These are phyloP conservation scores for Amaranthus cruentus DNA, from an alignment of 148 eudicot genomes.

Conservation along the genomic window DNA sequence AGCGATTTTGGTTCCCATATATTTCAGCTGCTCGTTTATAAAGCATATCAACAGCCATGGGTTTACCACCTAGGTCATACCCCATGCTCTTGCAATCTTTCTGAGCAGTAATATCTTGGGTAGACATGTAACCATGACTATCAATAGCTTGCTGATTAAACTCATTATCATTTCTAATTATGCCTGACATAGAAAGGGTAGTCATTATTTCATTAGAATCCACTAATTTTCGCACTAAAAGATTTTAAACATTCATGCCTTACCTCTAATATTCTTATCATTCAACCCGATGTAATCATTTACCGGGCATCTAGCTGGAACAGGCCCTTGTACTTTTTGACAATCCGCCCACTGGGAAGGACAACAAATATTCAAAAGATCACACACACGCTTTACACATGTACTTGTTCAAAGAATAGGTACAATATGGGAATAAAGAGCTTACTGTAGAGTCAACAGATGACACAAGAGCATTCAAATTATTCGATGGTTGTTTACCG, in stretches of 20 bases:
- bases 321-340: neutral
- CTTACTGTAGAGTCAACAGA: constrained; percentile 3
- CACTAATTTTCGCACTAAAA: neutral
- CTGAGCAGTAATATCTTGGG: neutral
- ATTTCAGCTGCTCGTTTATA: constrained; percentile 14
- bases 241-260: neutral
- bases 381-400: too few species aligned
- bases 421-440: constrained; percentile 1
- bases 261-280: neutral
- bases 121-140: neutral
- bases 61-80: neutral
- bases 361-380: neutral
- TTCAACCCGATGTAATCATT: neutral
- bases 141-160: neutral
- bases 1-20: neutral
- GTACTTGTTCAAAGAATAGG: neutral
- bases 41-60: constrained; percentile 9
- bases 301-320: constrained; percentile 1
- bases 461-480: too few species aligned
- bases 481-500: constrained; percentile 30
- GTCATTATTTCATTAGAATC: constrained; percentile 2
- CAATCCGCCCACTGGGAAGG: neutral
- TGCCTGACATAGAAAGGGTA: neutral
- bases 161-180: neutral
- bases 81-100: constrained; percentile 1